Percentiles rank a stretch among this genome's conserved stretches.
These are phyloP conservation scores for Pholiota molesta DNA, from an alignment of 768 basidiomycete genomes.

Conservation along the genomic window DNA sequence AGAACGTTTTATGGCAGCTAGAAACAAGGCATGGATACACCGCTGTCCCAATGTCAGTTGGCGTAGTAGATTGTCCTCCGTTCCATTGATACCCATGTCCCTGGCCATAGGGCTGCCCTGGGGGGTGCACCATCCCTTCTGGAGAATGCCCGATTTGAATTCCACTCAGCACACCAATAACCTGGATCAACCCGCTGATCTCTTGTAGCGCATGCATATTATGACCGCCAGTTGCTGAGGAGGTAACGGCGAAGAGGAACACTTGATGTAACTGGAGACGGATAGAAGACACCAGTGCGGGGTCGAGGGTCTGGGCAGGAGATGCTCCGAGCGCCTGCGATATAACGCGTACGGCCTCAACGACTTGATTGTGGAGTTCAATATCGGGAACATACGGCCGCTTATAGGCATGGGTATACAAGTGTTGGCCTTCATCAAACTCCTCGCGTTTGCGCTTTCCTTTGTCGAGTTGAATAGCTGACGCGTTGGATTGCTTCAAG, in stretches of 20 bases:
- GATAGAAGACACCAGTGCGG: conserved; percentile 67
- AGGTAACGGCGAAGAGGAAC: conserved; percentile 79
- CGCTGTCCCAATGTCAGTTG: conserved; percentile 66
- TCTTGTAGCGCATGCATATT: conserved; percentile 69
- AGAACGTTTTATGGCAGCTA: conserved; percentile 70
- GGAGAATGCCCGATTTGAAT: conserved; percentile 64
- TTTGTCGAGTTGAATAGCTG: conserved; percentile 63
- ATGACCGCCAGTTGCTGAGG: conserved; percentile 53
- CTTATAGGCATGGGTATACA: conserved; percentile 38
- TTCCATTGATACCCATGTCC: conserved; percentile 39
- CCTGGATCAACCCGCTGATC: conserved; percentile 80
- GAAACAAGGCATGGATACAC: conserved; percentile 79
- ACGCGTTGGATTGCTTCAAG: conserved; percentile 63
- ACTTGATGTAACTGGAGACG: conserved; percentile 75
- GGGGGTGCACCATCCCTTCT: conserved; percentile 34
- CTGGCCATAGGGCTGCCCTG: conserved; percentile 32
- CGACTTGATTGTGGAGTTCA: conserved; percentile 57
- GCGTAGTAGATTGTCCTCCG: conserved; percentile 26
- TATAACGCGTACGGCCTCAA: conserved; percentile 62
- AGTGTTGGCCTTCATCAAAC: conserved; percentile 40
- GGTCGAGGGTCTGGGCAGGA: conserved; percentile 49
- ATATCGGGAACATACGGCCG: conserved; percentile 46
- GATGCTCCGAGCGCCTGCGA: conserved; percentile 49
- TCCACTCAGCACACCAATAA: conserved; percentile 78
- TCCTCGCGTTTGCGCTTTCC: conserved; percentile 80